Percentiles rank a stretch among this genome's conserved stretches.
These are phyloP conservation scores for Trichoderma koningii DNA, from an alignment of 2,329 filamentous ascomycete species.

Conservation along the genomic window DNA sequence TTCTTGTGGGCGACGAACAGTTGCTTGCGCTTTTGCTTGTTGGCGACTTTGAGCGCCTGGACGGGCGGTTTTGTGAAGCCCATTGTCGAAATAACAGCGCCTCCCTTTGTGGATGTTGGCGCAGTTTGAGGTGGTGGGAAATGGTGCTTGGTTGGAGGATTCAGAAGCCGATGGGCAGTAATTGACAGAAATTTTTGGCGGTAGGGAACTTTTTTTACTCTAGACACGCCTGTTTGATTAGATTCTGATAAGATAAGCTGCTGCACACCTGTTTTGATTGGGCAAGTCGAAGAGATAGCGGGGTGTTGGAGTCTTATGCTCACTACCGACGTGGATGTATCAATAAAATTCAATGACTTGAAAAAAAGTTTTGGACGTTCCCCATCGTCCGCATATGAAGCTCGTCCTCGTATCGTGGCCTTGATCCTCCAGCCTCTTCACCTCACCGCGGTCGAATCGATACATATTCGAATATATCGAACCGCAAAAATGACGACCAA, in stretches of 20 bases:
- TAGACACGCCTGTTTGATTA: neutral
- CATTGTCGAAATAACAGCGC: slow-evolving; percentile 32
- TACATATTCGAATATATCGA: neutral
- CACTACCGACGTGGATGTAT: slow-evolving; percentile 29
- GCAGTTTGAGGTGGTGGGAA: neutral
- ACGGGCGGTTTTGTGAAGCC: slow-evolving; percentile 41
- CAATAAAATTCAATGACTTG: slow-evolving; percentile 33
- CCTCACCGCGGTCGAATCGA: neutral
- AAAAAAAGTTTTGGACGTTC: slow-evolving; percentile 24
- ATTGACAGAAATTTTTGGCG: slow-evolving; percentile 43
- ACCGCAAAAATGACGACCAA: slow-evolving; percentile 48
- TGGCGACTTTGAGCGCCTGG: slow-evolving; percentile 56
- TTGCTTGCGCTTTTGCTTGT: slow-evolving; percentile 78
- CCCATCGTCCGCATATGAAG: slow-evolving; percentile 3
- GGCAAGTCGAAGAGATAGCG: accelerated
- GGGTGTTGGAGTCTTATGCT: neutral
- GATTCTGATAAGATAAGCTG: neutral
- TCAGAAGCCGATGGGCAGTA: slow-evolving; percentile 1
- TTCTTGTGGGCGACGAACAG: slow-evolving; percentile 82
- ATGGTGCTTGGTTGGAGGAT: slow-evolving; percentile 25
- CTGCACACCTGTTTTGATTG: accelerated
- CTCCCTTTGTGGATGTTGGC: slow-evolving; percentile 6
- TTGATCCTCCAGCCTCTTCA: slow-evolving; percentile 2
- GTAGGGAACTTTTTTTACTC: slow-evolving; percentile 32
- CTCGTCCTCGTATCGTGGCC: neutral